A percentile compares a stretch with the other conserved stretches of the same genome.
Evolutionary conservation across 257 asterid genomes (phyloP).

Genomic region (Marsdenia floribunda): DNA sequence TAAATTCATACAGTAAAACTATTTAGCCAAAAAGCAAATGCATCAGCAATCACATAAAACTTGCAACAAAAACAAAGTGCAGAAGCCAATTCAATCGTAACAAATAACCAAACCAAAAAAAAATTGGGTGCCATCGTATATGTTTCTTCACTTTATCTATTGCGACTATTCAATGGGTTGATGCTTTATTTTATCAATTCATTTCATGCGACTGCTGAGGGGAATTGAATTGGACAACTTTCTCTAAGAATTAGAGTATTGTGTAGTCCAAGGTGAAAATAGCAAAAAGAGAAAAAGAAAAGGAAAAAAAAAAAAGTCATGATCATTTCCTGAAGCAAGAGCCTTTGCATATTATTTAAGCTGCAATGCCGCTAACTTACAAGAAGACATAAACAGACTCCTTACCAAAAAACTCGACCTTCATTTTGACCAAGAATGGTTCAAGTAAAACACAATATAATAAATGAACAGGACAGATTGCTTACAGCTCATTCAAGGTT

Average conservation of each 20-base stretch:
- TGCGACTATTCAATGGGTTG: background rate
- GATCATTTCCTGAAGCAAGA: background rate
- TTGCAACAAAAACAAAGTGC: background rate
- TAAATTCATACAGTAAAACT: background rate
- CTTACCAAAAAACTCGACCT: too few species aligned
- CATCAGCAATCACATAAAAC: background rate
- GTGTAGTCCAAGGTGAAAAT: background rate
- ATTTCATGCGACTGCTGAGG: background rate
- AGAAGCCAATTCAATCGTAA: too few species aligned
- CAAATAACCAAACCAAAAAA: background rate
- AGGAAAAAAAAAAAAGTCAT: too few species aligned
- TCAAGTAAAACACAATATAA: too few species aligned
- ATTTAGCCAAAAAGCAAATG: background rate
- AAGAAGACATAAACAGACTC: too few species aligned
- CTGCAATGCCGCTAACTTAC: background rate
- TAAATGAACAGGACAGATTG: too few species aligned
- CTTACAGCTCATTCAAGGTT: slow-evolving; percentile 86
- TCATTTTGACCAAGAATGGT: too few species aligned
- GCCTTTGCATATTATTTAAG: background rate
- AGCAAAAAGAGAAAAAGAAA: background rate
- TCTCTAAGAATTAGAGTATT: too few species aligned
- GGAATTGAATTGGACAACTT: background rate
- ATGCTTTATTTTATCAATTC: background rate
- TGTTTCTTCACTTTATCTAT: background rate
- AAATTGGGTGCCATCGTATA: background rate